A percentile compares a stretch with the other conserved stretches of the same genome.
Conservation (phyloP, 805 yeast genomes). For the Starmera amethionina region DNA sequence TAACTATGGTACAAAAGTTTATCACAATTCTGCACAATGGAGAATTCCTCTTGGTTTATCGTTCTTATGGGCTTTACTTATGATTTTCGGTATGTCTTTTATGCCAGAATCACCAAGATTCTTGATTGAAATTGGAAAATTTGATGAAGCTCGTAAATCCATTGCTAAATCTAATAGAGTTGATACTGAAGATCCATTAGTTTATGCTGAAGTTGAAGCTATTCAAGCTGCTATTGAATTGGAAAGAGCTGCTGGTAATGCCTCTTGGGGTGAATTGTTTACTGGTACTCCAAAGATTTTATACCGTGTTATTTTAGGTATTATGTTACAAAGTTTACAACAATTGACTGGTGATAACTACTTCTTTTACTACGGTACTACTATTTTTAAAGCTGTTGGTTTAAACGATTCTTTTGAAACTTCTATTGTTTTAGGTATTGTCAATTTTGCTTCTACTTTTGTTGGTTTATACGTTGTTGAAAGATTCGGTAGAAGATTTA, state of each 20-base stretch:
- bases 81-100: conserved; percentile 28
- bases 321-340: conserved; percentile 49
- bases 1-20: conserved; percentile 51
- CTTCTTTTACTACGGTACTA: conserved; percentile 59
- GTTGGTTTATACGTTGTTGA: conserved; percentile 41
- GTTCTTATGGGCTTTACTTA: conserved; percentile 34
- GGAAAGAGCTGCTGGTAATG: conserved; percentile 52
- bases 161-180: conserved; percentile 52
- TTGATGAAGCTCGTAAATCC: conserved; percentile 55
- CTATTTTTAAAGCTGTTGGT: conserved; percentile 53
- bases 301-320: conserved; percentile 38
- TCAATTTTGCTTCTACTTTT: conserved; percentile 49
- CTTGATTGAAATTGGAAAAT: conserved; percentile 41
- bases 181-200: conserved; percentile 41
- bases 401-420: conserved; percentile 47
- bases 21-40: conserved; percentile 66
- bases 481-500: conserved; percentile 42
- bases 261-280: conserved; percentile 56
- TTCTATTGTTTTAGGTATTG: conserved; percentile 47
- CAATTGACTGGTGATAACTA: conserved; percentile 61
- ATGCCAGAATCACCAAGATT: conserved; percentile 73
- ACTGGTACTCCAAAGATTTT: conserved; percentile 58
- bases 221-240: conserved; percentile 53
- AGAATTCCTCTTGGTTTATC: conserved; percentile 59
- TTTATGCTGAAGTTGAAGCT: conserved; percentile 45